phyloP scores from a whole-genome alignment of 495 filamentous ascomycete species.

The Tirmania nivea region DNA sequence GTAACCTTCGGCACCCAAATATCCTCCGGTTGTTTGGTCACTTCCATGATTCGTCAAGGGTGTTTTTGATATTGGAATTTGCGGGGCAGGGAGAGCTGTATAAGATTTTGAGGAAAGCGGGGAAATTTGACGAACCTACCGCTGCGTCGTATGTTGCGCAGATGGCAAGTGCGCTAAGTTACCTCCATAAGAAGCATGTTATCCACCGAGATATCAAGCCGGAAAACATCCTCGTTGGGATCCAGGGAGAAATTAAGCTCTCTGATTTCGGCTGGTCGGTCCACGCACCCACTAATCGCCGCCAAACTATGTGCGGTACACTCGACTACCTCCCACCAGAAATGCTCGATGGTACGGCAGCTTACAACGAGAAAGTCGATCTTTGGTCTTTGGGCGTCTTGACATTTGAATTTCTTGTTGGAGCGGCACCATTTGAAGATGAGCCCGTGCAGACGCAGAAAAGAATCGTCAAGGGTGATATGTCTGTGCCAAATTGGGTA shows the following conservation, averaged over 20 bases:
- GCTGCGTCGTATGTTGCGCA: slow-evolving; percentile 94
- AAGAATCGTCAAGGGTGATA: slow-evolving; percentile 72
- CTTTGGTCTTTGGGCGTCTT: slow-evolving; percentile 88
- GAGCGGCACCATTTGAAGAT: slow-evolving; percentile 92
- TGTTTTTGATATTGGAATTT: slow-evolving; percentile 91
- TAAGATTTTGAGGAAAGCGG: slow-evolving; percentile 79
- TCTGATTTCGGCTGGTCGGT: slow-evolving; percentile 98
- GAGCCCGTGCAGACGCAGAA: slow-evolving; percentile 85
- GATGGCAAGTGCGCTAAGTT: slow-evolving; percentile 82
- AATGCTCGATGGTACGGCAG: slow-evolving; percentile 81
- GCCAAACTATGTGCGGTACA: slow-evolving; percentile 91
- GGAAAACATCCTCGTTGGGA: slow-evolving; percentile 91
- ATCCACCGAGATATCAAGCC: slow-evolving; percentile 99
- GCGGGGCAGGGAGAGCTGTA: slow-evolving; percentile 91
- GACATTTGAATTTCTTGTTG: slow-evolving; percentile 90
- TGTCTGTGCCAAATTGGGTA: slow-evolving; percentile 77
- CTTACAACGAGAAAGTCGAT: slow-evolving; percentile 86
- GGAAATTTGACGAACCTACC: slow-evolving; percentile 83
- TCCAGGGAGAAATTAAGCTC: slow-evolving; percentile 97
- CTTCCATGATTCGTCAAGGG: slow-evolving; percentile 90
- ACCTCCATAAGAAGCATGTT: slow-evolving; percentile 92
- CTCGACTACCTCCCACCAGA: slow-evolving; percentile 93
- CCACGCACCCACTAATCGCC: slow-evolving; percentile 58
- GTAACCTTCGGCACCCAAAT: slow-evolving; percentile 87
- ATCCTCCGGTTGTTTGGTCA: slow-evolving; percentile 86